Evolutionary conservation across 148 eudicot genomes (phyloP), one percentile per base, ranked within the genome.

Genomic region (Beta vulgaris): DNA sequence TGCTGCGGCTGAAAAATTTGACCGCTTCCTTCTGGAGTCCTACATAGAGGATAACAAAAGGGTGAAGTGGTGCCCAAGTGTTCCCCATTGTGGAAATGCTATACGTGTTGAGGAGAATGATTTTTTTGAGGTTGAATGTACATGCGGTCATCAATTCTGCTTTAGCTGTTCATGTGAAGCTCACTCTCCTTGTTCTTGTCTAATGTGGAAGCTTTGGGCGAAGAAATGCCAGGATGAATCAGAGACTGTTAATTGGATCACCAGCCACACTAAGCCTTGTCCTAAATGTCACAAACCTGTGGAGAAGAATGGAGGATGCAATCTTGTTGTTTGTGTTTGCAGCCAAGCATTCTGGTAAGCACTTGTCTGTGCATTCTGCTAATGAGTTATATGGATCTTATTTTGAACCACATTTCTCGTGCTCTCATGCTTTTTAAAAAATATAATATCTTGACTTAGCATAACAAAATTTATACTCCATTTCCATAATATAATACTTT

Each of bases 41-140:
- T 91, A 91, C 65, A 86, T 91, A 34, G 96, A 91, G 51, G 96
- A 88, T 73, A 91, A 91, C 61, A 83, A 82, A 34, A 80, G 71
- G 86, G 92, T 91, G 3, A 91, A 88, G 76, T 91, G 96, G 92
- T 91, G 96, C 76, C 96, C 92, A 44, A 88, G 96, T 76, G 77
- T 78, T 73, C 96, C 96, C 28, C 92, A 91, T 74, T 91, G 96
- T 83, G 96, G 92, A 57, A 91, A 87, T 73, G 92, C 96, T 66
- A 85, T 91, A 32, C 89, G 92, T 21, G 81, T 86, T 61, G 91
- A 86, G 39, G 82, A 79, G 64, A 88, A 87, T 71, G 85, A 85
- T 36, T 80, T 76, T 51, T 85, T 88, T 48, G 96, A 91, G 80
- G 87, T 91, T 76, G 96, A 91, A 80, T 91, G 96, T 77, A 69